Evolutionary conservation across 164 flowering plant genomes (phyloP), one percentile per base, ranked within the genome.

Genomic region (Malania oleifera): DNA sequence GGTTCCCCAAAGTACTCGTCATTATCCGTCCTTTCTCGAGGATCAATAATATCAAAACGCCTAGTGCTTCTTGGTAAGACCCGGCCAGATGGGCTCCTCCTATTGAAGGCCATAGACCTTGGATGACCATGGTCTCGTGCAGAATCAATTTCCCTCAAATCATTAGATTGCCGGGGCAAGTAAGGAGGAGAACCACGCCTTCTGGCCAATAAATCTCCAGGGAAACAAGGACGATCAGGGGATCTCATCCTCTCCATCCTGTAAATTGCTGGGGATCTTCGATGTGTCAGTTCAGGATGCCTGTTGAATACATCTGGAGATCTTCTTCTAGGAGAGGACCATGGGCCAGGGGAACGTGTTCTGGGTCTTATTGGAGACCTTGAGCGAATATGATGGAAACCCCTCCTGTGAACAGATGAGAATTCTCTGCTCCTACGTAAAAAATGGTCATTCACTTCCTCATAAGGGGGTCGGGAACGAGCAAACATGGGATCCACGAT

Each of bases 271-370:
- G 83, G 76, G 51, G 90, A 78, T 69, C 85, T 73, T 51, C 70
- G 65, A 53, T 55, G 80, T 60, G 61, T 24, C 63, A 68, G 56
- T 7, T 75, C 79, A n/a, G 70, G 65, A 65, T 17, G 83, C 25
- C 78, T 77, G 58, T 60, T 52, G 67, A 77, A 76, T n/a, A 69
- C 81, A 66, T 77, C 80, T 15, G 80, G 73, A 12, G 82, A 77
- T 70, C 82, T 69, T 54, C 84, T 74, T 46, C 86, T 67, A 53
- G 81, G 80, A 56, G 87, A 67, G 22, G 78, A 54, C 88, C 91
- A 80, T 31, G 75, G 74, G 41, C 73, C 70, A 51, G 86, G 86
- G 15, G 91, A 74, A 20, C 77, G 80, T 35, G 78, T 44, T 47
- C 86, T 60, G 37, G 77, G 55, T 49, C 76, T 68, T 53, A 72